Conservation (phyloP, 805 yeast species). For the Candida bentonensis region DNA sequence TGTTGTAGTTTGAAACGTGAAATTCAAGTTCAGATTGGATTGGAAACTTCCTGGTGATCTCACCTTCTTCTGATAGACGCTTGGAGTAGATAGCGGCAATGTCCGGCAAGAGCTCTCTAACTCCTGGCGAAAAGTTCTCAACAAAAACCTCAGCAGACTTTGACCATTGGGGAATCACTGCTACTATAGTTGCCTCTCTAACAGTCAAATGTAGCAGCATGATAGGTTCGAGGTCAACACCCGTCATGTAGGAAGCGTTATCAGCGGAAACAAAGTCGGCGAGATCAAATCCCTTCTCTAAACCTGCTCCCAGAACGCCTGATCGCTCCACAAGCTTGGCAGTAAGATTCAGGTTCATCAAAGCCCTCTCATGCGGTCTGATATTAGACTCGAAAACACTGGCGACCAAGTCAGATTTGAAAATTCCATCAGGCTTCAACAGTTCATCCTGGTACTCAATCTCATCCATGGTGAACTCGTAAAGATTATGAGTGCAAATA, state of each 20-base stretch:
- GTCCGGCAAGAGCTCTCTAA: neutral
- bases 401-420: conserved; percentile 44
- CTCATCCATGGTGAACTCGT: conserved; percentile 59
- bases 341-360: conserved; percentile 63
- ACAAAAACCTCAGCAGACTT: conserved; percentile 2
- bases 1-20: neutral
- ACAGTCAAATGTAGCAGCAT: conserved; percentile 11
- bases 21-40: neutral
- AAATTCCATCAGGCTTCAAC: conserved; percentile 42
- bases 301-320: conserved; percentile 78
- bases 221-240: conserved; percentile 17
- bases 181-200: neutral
- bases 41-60: conserved; percentile 3
- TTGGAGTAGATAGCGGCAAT: neutral
- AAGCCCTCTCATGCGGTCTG: conserved; percentile 52
- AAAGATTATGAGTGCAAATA: conserved; percentile 33
- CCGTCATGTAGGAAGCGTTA: conserved; percentile 16
- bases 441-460: conserved; percentile 39
- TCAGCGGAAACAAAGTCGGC: conserved; percentile 34
- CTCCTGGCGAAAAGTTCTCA: conserved; percentile 4
- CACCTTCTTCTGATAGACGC: conserved; percentile 13
- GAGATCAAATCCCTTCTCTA: conserved; percentile 70
- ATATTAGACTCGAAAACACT: conserved; percentile 72
- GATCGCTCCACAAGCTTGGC: conserved; percentile 49
- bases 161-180: neutral